Base-by-base conservation (phyloP, 176 grass and related monocot species). In the Musa troglodytarum region DNA sequence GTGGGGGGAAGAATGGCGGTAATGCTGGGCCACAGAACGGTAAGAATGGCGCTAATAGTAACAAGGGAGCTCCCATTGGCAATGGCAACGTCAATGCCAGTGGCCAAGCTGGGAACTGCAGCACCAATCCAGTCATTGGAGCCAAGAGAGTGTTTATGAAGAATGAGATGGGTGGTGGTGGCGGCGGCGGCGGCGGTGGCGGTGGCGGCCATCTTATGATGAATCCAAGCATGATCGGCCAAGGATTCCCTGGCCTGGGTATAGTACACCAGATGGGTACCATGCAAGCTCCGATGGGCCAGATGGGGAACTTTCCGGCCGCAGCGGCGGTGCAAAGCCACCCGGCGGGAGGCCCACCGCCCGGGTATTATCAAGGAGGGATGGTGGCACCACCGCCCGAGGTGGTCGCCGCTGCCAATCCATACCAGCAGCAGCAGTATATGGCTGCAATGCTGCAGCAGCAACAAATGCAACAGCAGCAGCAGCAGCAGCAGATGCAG, bases 391-490 rank as follows among this genome's bases (percentile, higher is more conserved):
- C 74, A 49, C 59, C 59, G 10, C 52, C 71, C 4, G 58, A 63
- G 74, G 43, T 65, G 43, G 25, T 65, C 3, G 61, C 75, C 3
- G 75, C 72, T 24, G 72, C 53, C 49, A 77, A 77, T 52, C 59
- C 75, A 21, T 77, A 65, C 15, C 53, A 84, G 49, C 34, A 55
- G 84, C 77, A 80, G 23, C 56, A 85, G 64, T 81, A 81, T 24
- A 23, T 85, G 9, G 78, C 83, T 56, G 83, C 83, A 26, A 80
- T 81, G 69, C 70, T 68, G 53, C 77, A 69, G 15, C 77, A 69
- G 84, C 79, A 87, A 87, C 53, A 84, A 89, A 17, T 43, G 4
- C 81, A 77, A 17, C 73, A 83, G 82, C 88, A 1, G 73, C 82
- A 1, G 68, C 82, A n/a, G 26, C 82, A 54, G 15, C 84, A 91